These are phyloP conservation scores for Lactarius sp. DNA, from an alignment of 768 basidiomycete species.

Conservation along the genomic window DNA sequence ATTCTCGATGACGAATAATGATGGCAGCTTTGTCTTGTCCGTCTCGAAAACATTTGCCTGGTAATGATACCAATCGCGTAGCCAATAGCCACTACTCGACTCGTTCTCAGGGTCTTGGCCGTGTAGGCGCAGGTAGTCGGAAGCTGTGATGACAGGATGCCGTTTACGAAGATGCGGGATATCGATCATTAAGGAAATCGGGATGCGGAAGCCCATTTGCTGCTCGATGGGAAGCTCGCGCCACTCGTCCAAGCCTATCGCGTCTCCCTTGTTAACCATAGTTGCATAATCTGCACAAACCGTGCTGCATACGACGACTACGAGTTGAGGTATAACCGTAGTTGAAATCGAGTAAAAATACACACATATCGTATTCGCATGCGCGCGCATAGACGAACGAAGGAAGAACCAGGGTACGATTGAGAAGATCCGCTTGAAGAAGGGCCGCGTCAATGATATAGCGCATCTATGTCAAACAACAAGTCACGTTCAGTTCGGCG, in stretches of 20 bases:
- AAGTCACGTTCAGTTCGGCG: slow-evolving; percentile 1
- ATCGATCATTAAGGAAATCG: slow-evolving; percentile 40
- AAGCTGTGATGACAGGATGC: slow-evolving; percentile 39
- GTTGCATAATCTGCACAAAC: slow-evolving; percentile 39
- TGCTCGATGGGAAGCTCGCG: slow-evolving; percentile 35
- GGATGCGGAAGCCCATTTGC: slow-evolving; percentile 36
- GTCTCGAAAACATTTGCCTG: slow-evolving; percentile 31
- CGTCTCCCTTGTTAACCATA: slow-evolving; percentile 45
- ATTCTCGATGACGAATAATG: slow-evolving; percentile 37
- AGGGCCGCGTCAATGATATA: slow-evolving; percentile 46
- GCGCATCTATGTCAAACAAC: slow-evolving; percentile 34
- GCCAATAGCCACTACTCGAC: slow-evolving; percentile 38
- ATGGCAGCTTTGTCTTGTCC: slow-evolving; percentile 25
- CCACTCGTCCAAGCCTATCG: slow-evolving; percentile 41
- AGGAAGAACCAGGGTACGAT: slow-evolving; percentile 42
- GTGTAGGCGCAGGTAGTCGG: slow-evolving; percentile 43
- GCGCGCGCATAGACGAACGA: slow-evolving; percentile 44
- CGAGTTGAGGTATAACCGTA: background rate
- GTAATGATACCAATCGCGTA: slow-evolving; percentile 33
- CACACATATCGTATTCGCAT: slow-evolving; percentile 40
- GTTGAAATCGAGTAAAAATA: slow-evolving; percentile 15
- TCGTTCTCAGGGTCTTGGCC: slow-evolving; percentile 34
- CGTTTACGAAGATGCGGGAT: slow-evolving; percentile 37
- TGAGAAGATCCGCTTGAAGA: slow-evolving; percentile 40
- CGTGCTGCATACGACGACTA: slow-evolving; percentile 23